Percentiles rank a stretch among this genome's conserved stretches.
phyloP scores from a whole-genome alignment of 2,329 filamentous ascomycete genomes.

The Coleophoma eucalyptorum region DNA sequence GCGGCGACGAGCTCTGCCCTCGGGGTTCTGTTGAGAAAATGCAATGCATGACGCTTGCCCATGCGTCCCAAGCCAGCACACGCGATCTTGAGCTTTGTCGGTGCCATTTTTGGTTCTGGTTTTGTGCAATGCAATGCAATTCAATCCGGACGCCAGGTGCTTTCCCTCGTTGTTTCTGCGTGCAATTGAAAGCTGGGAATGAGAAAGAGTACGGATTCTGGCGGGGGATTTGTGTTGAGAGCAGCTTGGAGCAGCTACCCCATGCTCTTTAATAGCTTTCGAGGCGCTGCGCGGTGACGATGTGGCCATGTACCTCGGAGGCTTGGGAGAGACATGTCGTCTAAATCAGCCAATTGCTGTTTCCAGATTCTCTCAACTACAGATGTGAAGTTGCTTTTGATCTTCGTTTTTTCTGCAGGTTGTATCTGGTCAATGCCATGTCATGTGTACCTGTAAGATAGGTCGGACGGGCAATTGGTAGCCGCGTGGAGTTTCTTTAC shows the following conservation, averaged over 20 bases:
- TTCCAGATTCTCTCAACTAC: too few relatives aligned
- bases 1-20: slow-evolving; percentile 43
- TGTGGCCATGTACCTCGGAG: too few relatives aligned
- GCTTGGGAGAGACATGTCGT: too few relatives aligned
- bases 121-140: background rate
- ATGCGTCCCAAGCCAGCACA: slow-evolving; percentile 46
- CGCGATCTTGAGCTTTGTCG: slow-evolving; percentile 34
- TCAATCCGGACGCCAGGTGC: background rate
- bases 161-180: too few relatives aligned
- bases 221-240: background rate
- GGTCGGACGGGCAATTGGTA: too few relatives aligned
- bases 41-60: slow-evolving; percentile 44
- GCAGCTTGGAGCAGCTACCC: background rate
- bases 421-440: too few relatives aligned
- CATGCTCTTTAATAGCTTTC: background rate
- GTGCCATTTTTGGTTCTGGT: background rate
- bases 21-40: slow-evolving; percentile 38
- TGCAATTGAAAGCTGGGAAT: background rate
- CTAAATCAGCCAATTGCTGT: too few relatives aligned
- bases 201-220: background rate
- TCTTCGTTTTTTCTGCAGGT: too few relatives aligned
- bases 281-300: background rate
- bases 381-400: too few relatives aligned
- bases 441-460: too few relatives aligned
- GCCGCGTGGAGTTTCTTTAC: too few relatives aligned